Evolutionary conservation across 2,329 filamentous ascomycete genomes (phyloP), one percentile per base, ranked within the genome.

Genomic region (Massarina eburnea): DNA sequence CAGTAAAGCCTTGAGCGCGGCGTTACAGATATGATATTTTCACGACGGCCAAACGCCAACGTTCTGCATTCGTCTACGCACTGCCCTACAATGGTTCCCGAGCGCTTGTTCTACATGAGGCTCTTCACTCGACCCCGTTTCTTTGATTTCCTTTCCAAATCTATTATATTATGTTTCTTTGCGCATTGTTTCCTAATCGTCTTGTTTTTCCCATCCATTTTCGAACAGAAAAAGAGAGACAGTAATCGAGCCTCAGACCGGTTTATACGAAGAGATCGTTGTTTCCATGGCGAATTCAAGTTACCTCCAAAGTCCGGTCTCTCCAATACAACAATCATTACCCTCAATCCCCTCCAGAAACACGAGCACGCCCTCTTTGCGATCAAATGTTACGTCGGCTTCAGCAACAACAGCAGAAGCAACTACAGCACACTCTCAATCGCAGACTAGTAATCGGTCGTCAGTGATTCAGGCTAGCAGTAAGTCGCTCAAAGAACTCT

Each of bases 101-200:
- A 38, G 40, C 45, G 45, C 40, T 48, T 43, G 20, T 36, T 30
- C 19, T 36, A 36, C 39, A 43, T 40, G 29, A 43, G 35, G 27
- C 41, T 42, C 36, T 40, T 36, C 40, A 18, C 21, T n/a, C 1
- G 19, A 26, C 17, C 24, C 18, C 29, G 8, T 35, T 34, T 39
- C 14, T 26, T 29, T 22, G 27, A n/a, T n/a, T n/a, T n/a, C n/a
- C n/a, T n/a, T n/a, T n/a, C n/a, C n/a, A n/a, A n/a, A n/a, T n/a
- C n/a, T n/a, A n/a, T n/a, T n/a, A n/a, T n/a, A n/a, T n/a, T n/a
- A n/a, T 26, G 10, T 6, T 12, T 32, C 9, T 14, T 20, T 22
- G 4, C 38, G n/a, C 26, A 4, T 6, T 9, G 14, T 20, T 30
- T 15, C 8, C 26, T 4, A 12, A 26, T 14, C 20, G 8, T 15